Base-by-base conservation (phyloP, 2,329 filamentous ascomycete species). In the Fusarium sp. region DNA sequence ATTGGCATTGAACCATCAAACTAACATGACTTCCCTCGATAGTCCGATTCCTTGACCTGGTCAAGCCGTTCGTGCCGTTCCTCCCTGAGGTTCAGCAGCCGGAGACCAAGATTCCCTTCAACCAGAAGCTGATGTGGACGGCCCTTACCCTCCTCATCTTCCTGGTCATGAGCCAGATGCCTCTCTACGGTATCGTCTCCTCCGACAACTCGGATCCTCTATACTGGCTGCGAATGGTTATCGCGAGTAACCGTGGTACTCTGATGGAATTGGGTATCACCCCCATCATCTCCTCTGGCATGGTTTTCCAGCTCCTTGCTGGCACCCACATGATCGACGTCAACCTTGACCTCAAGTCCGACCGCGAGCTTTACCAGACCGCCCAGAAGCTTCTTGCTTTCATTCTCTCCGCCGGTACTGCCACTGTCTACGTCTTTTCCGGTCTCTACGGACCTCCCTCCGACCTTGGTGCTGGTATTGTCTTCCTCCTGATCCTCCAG, bases 101-200 rank as follows among this genome's bases (percentile, higher is more conserved):
- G 76, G 96, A 99, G 86, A 97, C 94, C 82, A 98, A 98, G 88
- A 92, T 97, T 64, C 94, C 94, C 76, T 99, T 99, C 91, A 97
- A 98, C 88, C 96, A 98, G 84, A 94, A 95, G 88, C 85, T 96
- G 86, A 95, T 95, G 93, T 96, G 93, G 93, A 96, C 93, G 74
- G 93, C 92, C 81, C 90, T 95, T 82, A 98, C 96, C 73, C 90
- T 99, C 77, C 87, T 99, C 82, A 97, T 98, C 86, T 99, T 99
- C 90, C 86, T 99, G 88, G 94, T 99, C 84, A 99, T 99, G 96
- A 98, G 94, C 86, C 96, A 98, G 86, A 98, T 99, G 96, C 94
- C 96, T 73, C 86, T 96, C 70, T 99, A 99, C 85, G 96, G 96
- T 84, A 99, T 99, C 83, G 97, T 99, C 80, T 99, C 96, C 60